Percentiles rank a stretch among this genome's conserved stretches.
These are phyloP conservation scores for Fusarium papillatum DNA, from an alignment of 2,329 filamentous ascomycete genomes.

Conservation along the genomic window DNA sequence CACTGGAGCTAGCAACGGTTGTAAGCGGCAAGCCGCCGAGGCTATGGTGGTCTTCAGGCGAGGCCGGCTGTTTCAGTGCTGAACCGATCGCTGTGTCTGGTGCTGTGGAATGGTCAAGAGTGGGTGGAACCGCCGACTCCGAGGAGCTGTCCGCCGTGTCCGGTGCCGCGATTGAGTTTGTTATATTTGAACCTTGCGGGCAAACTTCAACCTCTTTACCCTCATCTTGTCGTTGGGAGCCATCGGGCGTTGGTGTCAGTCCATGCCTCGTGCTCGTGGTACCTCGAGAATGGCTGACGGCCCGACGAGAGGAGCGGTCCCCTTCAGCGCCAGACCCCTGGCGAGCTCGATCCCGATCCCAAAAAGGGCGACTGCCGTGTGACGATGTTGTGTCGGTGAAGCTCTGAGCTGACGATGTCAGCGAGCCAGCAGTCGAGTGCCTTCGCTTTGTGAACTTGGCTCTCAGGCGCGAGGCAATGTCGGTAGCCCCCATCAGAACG, in stretches of 20 bases:
- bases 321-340: constrained; percentile 25
- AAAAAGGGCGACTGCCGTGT: constrained; percentile 40
- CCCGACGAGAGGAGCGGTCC: constrained; percentile 31
- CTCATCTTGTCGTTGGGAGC: constrained; percentile 28
- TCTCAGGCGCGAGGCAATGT: constrained; percentile 61
- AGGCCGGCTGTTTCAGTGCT: constrained; percentile 39
- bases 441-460: constrained; percentile 59
- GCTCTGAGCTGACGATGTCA: constrained; percentile 51
- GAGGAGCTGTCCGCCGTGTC: constrained; percentile 29
- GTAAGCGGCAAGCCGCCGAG: constrained; percentile 37
- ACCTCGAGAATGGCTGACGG: constrained; percentile 38
- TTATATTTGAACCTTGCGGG: constrained; percentile 24
- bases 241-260: constrained; percentile 31
- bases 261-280: constrained; percentile 36
- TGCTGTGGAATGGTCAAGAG: constrained; percentile 30
- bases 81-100: constrained; percentile 22
- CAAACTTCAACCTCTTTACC: constrained; percentile 15
- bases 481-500: constrained; percentile 55
- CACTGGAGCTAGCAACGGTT: constrained; percentile 41
- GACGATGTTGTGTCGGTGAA: constrained; percentile 35
- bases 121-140: constrained; percentile 38
- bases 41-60: constrained; percentile 37
- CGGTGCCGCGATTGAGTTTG: constrained; percentile 19
- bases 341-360: constrained; percentile 38
- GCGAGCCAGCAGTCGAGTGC: constrained; percentile 54